Evolutionary conservation across 1,139 yeast species (phyloP).

Genomic region (Zygosaccharomyces pseudobailii): DNA sequence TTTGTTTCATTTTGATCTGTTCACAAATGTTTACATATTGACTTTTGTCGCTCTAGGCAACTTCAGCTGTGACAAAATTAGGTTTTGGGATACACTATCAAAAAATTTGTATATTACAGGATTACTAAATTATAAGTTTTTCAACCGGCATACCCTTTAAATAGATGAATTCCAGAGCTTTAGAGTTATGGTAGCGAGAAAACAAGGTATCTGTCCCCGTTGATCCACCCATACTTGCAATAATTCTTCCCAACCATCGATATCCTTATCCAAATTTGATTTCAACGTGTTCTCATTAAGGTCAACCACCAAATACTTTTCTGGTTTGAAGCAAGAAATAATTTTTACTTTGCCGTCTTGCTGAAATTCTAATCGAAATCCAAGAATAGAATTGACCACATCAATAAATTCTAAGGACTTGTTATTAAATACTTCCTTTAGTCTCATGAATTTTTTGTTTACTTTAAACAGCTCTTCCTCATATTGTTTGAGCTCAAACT

Average conservation of each 20-base stretch:
- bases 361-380: conserved; percentile 68
- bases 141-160: not conserved
- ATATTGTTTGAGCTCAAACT: conserved; percentile 47
- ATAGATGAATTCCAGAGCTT: conserved; percentile 47
- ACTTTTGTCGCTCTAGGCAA: not conserved
- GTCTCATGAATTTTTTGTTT: conserved; percentile 53
- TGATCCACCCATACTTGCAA: conserved; percentile 65
- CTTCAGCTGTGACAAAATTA: not conserved
- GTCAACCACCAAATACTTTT: conserved; percentile 35
- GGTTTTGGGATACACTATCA: not conserved
- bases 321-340: conserved; percentile 49
- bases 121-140: not conserved
- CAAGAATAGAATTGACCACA: conserved; percentile 64
- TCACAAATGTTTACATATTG: not conserved
- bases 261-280: conserved; percentile 27
- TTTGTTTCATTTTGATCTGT: not conserved
- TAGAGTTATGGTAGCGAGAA: conserved; percentile 70
- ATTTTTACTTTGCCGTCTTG: conserved; percentile 65
- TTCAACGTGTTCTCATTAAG: conserved; percentile 33
- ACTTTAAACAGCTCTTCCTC: conserved; percentile 49
- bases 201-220: conserved; percentile 70
- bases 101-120: not conserved
- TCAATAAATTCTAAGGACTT: conserved; percentile 73
- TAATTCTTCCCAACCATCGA: conserved; percentile 48
- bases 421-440: conserved; percentile 59